Percentiles rank a stretch among this genome's conserved stretches.
These are phyloP conservation scores for Taiwanofungus camphoratus DNA, from an alignment of 1,284 basidiomycete genomes.

Conservation along the genomic window DNA sequence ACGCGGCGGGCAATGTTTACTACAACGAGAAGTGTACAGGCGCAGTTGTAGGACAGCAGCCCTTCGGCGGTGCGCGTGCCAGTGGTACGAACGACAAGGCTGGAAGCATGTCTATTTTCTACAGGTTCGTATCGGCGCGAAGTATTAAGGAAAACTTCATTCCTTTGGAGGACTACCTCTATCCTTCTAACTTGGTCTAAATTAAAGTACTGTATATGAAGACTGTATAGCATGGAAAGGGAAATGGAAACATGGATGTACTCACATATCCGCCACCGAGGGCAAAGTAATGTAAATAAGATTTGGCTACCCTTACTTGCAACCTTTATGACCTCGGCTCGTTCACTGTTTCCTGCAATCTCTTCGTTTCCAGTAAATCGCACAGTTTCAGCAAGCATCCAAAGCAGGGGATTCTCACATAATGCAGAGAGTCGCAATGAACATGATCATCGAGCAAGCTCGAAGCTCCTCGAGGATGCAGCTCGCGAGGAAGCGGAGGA, in stretches of 20 bases:
- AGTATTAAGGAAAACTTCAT: slow-evolving; percentile 98
- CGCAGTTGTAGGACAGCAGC: slow-evolving; percentile 93
- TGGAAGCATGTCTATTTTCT: slow-evolving; percentile 87
- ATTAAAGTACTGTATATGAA: neutral
- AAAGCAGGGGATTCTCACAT: no score
- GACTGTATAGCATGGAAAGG: neutral
- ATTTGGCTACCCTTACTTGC: neutral
- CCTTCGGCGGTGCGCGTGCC: slow-evolving; percentile 91
- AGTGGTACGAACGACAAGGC: slow-evolving; percentile 99
- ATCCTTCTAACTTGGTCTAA: slow-evolving; percentile 81
- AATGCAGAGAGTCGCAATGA: no score
- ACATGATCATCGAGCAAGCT: slow-evolving; percentile 44
- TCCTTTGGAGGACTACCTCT: slow-evolving; percentile 67
- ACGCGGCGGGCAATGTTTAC: slow-evolving; percentile 89
- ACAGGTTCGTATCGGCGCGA: slow-evolving; percentile 83
- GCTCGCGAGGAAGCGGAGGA: slow-evolving; percentile 44
- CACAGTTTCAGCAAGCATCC: no score
- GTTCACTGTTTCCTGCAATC: neutral
- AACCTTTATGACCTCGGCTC: slow-evolving; percentile 6
- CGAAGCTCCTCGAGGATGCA: slow-evolving; percentile 71
- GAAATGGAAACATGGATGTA: neutral
- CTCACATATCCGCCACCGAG: slow-evolving; percentile 1
- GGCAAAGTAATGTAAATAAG: neutral
- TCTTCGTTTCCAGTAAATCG: neutral
- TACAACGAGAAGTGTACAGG: slow-evolving; percentile 97